Evolutionary conservation across 2,329 filamentous ascomycete species (phyloP).

Genomic region (Conoideocrella luteorostrata): DNA sequence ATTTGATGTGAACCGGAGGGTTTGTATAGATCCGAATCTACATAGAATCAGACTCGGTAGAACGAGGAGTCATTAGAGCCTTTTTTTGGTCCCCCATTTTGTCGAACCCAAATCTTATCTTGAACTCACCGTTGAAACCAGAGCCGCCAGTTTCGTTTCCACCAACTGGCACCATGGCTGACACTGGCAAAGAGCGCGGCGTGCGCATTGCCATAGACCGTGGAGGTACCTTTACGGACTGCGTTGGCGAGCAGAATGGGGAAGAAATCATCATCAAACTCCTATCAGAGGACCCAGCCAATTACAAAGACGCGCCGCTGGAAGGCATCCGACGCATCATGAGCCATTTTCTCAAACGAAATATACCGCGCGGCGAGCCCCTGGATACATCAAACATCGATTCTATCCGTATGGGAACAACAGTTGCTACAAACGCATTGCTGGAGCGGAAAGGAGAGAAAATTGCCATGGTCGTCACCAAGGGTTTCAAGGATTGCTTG

Average conservation of each 20-base stretch:
- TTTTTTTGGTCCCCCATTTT: no score
- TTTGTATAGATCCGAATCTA: no score
- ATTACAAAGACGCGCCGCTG: slow-evolving; percentile 67
- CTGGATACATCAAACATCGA: slow-evolving; percentile 38
- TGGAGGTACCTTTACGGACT: slow-evolving; percentile 59
- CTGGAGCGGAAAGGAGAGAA: slow-evolving; percentile 67
- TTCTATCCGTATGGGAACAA: slow-evolving; percentile 75
- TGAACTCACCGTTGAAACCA: no score
- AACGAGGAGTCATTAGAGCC: no score
- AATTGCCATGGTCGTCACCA: slow-evolving; percentile 64
- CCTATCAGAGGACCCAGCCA: slow-evolving; percentile 63
- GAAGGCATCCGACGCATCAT: slow-evolving; percentile 58
- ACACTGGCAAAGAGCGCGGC: slow-evolving; percentile 80
- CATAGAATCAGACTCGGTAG: no score
- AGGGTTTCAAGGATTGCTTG: slow-evolving; percentile 66
- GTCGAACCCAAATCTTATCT: no score
- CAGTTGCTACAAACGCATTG: slow-evolving; percentile 71
- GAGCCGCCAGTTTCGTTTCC: not conserved
- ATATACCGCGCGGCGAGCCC: slow-evolving; percentile 26
- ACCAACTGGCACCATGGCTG: slow-evolving; percentile 27
- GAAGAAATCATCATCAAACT: slow-evolving; percentile 67
- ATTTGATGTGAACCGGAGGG: no score
- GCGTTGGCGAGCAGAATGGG: slow-evolving; percentile 57
- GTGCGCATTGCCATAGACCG: slow-evolving; percentile 29
- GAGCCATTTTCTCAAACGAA: slow-evolving; percentile 24